These are phyloP conservation scores for Colletotrichum tofieldiae DNA, from an alignment of 2,329 filamentous ascomycete genomes.

Conservation along the genomic window DNA sequence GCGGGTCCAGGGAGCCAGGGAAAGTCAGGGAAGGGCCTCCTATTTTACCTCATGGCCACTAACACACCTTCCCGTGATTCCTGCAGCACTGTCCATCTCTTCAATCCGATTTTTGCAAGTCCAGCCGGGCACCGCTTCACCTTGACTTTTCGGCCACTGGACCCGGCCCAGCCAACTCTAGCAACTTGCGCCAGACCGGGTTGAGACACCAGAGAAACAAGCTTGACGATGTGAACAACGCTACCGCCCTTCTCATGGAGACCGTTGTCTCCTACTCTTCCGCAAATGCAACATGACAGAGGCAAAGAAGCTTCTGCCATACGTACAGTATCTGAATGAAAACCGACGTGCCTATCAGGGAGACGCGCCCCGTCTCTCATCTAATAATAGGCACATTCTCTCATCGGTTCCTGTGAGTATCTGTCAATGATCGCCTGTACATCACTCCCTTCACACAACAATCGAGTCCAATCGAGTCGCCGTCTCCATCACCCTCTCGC, in stretches of 20 bases:
- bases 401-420: not conserved
- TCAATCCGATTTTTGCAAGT: slow-evolving; percentile 11
- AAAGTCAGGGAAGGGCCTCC: slow-evolving; percentile 27
- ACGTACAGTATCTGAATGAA: not conserved
- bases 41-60: slow-evolving; percentile 17
- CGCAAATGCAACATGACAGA: slow-evolving; percentile 1
- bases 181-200: slow-evolving; percentile 1
- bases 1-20: not conserved
- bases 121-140: not conserved
- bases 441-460: slow-evolving; percentile 9
- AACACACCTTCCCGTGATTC: not conserved
- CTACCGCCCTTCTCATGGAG: not conserved
- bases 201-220: slow-evolving; percentile 10
- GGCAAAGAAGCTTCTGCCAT: not conserved
- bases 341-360: not conserved
- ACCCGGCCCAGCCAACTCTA: not conserved
- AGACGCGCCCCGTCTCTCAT: slow-evolving; percentile 13
- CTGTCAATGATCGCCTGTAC: slow-evolving; percentile 17
- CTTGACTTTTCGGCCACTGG: slow-evolving; percentile 1
- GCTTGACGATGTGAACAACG: not conserved
- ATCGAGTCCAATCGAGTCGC: slow-evolving; percentile 27
- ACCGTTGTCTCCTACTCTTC: not conserved
- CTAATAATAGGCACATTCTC: slow-evolving; percentile 10
- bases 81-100: not conserved
- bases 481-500: slow-evolving; percentile 16